Base-by-base conservation (phyloP, 108 stramenopile genomes). In the Poteriospumella lacustris region DNA sequence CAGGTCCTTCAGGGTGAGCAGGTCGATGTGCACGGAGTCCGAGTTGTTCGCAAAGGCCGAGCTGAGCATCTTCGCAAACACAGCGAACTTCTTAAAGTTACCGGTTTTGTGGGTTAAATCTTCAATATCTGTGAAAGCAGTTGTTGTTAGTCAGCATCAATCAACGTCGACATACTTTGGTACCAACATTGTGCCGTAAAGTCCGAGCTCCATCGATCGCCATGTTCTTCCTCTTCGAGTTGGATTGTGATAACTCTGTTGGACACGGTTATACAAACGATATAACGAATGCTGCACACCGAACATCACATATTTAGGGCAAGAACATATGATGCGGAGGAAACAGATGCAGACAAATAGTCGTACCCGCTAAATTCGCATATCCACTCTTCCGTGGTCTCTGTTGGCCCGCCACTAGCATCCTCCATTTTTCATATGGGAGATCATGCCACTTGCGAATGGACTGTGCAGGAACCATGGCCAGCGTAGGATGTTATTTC, bases 61-160 rank as follows among this genome's bases (percentile, higher is more conserved):
- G 39, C 15, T 3, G 28, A 89, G 81, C 88, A 89, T 89, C 52
- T 86, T 85, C 28, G 83, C 85, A 34, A 89, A 88, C 28, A 89
- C 83, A 1, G 75, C 44, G 59, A 89, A 87, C 36, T 59, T 77
- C 81, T 89, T 89, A 79, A 80, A 84, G 59, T 84, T 89, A 26
- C 88, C 88, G 2, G 88, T 83, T 60, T 87, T 88, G 19, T 44
- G 78, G 42, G 87, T 86, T 2, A 88, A 83, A 43, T 79, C 83
- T 58, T 88, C 87, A 3, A 88, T 68, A 58, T 84, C 70, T 73
- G n/a, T n/a, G n/a, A n/a, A n/a, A n/a, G n/a, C n/a, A n/a, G n/a
- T n/a, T n/a, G n/a, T n/a, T n/a, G n/a, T n/a, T n/a, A n/a, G n/a
- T n/a, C n/a, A n/a, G n/a, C n/a, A n/a, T n/a, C n/a, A n/a, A n/a